A percentile compares a stretch with the other conserved stretches of the same genome.
Conservation (phyloP, 1,139 yeast species). For the Taphrina populina region DNA sequence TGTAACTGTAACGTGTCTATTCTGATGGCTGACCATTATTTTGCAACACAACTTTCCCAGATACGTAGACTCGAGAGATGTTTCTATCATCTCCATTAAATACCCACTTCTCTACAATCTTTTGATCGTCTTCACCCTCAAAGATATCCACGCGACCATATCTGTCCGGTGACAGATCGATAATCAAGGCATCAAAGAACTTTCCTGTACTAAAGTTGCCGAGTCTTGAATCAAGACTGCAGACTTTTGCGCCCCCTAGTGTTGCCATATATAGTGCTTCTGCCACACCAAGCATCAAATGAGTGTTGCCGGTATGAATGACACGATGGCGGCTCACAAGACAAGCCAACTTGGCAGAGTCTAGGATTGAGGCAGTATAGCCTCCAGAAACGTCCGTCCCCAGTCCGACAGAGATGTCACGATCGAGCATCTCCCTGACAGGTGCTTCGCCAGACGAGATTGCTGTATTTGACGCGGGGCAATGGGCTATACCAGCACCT, state of each 20-base stretch:
- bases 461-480: conserved; percentile 89
- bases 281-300: conserved; percentile 58
- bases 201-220: conserved; percentile 78
- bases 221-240: conserved; percentile 56
- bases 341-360: conserved; percentile 73
- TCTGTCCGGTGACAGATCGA: conserved; percentile 59
- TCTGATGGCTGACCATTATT: not conserved
- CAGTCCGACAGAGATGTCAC: conserved; percentile 70
- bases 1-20: not conserved
- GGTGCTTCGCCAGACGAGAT: conserved; percentile 91
- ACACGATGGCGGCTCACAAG: conserved; percentile 81
- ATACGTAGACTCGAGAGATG: conserved; percentile 75
- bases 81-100: conserved; percentile 93
- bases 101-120: conserved; percentile 83
- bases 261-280: conserved; percentile 84
- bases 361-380: conserved; percentile 72
- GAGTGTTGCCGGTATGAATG: conserved; percentile 54
- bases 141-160: conserved; percentile 60
- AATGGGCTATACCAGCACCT: conserved; percentile 78
- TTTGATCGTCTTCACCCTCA: conserved; percentile 53
- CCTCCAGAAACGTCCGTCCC: conserved; percentile 97
- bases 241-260: conserved; percentile 82
- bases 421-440: conserved; percentile 64
- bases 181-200: conserved; percentile 77
- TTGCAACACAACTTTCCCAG: conserved; percentile 58